Conservation (phyloP, 163 green algal genomes). For the Chlamydomonas reinhardtii region DNA sequence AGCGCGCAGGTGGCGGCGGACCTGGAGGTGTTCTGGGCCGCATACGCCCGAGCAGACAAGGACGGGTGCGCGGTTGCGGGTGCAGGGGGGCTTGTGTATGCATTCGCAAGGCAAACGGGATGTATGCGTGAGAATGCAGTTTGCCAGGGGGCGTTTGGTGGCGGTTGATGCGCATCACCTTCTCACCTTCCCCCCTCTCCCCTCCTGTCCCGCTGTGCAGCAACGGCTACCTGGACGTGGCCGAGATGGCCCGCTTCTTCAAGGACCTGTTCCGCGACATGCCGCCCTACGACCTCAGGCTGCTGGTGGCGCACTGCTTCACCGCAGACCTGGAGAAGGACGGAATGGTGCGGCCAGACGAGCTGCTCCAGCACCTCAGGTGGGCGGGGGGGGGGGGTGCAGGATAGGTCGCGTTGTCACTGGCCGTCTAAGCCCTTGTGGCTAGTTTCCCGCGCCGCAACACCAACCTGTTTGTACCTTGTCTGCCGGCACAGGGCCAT, state of each 20-base stretch:
- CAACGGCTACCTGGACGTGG: conserved; percentile 57
- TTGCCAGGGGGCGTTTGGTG: no score
- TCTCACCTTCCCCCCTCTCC: neutral
- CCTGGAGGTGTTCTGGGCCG: conserved; percentile 60
- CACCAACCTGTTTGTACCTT: neutral
- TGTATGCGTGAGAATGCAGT: no score
- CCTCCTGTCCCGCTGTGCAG: conserved; percentile 4
- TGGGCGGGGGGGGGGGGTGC: neutral
- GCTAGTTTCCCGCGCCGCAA: no score
- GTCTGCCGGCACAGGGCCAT: conserved; percentile 17
- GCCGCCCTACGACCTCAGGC: conserved; percentile 43
- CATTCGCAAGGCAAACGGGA: no score
- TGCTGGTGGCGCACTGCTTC: conserved; percentile 59
- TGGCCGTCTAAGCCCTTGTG: no score
- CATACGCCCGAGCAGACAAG: conserved; percentile 42
- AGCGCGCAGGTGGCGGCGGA: conserved; percentile 38
- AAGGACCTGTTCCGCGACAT: conserved; percentile 57
- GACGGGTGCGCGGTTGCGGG: conserved; percentile 11
- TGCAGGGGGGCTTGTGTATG: neutral
- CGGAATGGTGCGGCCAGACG: conserved; percentile 58
- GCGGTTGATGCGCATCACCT: no score
- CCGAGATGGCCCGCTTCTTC: conserved; percentile 59
- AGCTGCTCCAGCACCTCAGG: conserved; percentile 60
- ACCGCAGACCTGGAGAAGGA: conserved; percentile 57
- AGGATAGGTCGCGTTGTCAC: neutral